Evolutionary conservation across 2,329 filamentous ascomycete genomes (phyloP).

Genomic region (Xylaria hypoxylon): DNA sequence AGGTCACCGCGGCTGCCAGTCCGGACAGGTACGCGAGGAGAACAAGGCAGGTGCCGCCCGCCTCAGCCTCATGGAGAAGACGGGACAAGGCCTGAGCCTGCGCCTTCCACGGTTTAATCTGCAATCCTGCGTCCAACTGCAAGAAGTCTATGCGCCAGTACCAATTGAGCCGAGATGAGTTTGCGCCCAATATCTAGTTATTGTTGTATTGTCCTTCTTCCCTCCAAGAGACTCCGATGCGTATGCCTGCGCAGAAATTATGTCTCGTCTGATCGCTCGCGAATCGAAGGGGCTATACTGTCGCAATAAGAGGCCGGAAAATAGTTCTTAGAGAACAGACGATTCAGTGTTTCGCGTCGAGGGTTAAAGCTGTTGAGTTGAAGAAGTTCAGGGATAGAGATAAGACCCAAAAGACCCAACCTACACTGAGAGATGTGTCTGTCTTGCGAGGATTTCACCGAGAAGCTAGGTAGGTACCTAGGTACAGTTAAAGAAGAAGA

Average conservation of each 20-base stretch:
- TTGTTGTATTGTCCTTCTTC: neutral
- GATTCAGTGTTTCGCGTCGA: neutral
- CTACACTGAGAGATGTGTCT: neutral
- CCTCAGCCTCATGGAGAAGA: slow-evolving; percentile 48
- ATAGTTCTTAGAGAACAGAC: neutral
- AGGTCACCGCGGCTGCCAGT: slow-evolving; percentile 37
- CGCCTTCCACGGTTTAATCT: slow-evolving; percentile 1
- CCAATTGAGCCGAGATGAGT: neutral
- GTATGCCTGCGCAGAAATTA: slow-evolving; percentile 16
- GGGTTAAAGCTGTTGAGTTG: neutral
- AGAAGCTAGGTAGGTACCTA: slow-evolving; percentile 1
- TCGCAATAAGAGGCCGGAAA: slow-evolving; percentile 9
- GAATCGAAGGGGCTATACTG: slow-evolving; percentile 1
- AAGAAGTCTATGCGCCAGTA: neutral
- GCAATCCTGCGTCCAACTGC: slow-evolving; percentile 1
- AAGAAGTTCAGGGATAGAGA: neutral
- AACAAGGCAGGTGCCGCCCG: slow-evolving; percentile 25
- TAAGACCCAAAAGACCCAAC: too few relatives aligned
- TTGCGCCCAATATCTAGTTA: neutral
- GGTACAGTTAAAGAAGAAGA: neutral
- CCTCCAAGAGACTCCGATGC: neutral
- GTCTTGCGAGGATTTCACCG: slow-evolving; percentile 1
- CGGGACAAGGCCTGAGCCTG: slow-evolving; percentile 20
- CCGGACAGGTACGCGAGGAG: slow-evolving; percentile 42
- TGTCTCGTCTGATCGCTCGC: neutral